Conservation (phyloP, 345 rosid genomes). For the Mallotus nudiflorus region DNA sequence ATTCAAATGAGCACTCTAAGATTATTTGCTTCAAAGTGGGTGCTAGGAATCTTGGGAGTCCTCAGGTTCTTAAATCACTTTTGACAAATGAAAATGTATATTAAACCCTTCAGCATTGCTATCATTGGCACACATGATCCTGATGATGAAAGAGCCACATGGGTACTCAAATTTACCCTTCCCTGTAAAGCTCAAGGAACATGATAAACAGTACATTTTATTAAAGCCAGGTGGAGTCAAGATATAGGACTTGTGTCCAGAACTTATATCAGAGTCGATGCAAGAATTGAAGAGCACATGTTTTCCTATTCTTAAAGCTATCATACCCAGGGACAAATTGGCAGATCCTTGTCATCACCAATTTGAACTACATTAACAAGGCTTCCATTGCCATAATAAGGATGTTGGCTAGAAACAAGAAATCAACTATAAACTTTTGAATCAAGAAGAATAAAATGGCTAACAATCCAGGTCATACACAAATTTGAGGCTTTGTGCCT, state of each 20-base stretch:
- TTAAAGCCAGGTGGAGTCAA: background rate
- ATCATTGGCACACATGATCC: conserved; percentile 18
- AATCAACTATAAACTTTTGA: background rate
- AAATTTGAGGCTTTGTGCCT: background rate
- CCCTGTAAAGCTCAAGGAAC: background rate
- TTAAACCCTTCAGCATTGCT: background rate
- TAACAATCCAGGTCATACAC: background rate
- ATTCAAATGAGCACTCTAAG: conserved; percentile 25
- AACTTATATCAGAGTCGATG: background rate
- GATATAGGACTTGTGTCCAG: background rate
- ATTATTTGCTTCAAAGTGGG: conserved; percentile 32
- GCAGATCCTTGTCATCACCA: background rate
- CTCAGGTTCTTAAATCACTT: conserved; percentile 24
- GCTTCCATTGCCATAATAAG: background rate
- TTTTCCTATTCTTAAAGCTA: background rate
- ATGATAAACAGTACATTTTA: background rate
- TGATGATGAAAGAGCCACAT: background rate
- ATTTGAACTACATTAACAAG: background rate
- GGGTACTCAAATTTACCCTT: conserved; percentile 21
- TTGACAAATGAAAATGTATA: conserved; percentile 31
- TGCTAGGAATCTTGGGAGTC: conserved; percentile 38
- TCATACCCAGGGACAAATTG: too few species aligned
- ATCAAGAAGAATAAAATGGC: background rate
- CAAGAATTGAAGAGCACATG: background rate
- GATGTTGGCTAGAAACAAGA: background rate